These are phyloP conservation scores for Globisporangium acanthophoron DNA, from an alignment of 352 stramenopile species.

Conservation along the genomic window DNA sequence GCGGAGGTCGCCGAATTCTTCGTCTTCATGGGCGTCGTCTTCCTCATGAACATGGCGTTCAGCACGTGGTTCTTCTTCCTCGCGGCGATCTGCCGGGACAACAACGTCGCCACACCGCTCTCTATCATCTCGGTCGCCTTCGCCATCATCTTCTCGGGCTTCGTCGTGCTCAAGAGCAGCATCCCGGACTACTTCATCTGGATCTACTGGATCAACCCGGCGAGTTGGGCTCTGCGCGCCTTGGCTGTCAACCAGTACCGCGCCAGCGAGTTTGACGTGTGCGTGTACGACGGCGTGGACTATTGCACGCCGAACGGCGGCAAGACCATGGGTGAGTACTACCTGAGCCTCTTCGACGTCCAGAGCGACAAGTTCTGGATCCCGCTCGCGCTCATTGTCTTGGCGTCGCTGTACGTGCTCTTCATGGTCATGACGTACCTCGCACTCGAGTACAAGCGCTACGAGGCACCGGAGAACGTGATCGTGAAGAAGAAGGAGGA, in stretches of 20 bases:
- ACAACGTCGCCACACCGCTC: conserved; percentile 31
- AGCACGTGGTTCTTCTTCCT: conserved; percentile 48
- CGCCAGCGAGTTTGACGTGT: conserved; percentile 4
- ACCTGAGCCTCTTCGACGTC: conserved; percentile 27
- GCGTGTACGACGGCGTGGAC: conserved; percentile 8
- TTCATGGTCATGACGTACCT: conserved; percentile 33
- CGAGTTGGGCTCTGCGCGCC: conserved; percentile 19
- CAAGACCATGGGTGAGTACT: conserved; percentile 36
- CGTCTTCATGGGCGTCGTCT: conserved; percentile 36
- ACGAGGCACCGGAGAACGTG: conserved; percentile 24
- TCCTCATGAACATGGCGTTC: conserved; percentile 45
- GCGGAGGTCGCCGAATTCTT: conserved; percentile 25
- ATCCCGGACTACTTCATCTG: conserved; percentile 36
- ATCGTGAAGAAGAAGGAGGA: conserved; percentile 13
- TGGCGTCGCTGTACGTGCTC: conserved; percentile 26
- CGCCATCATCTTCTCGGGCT: conserved; percentile 44
- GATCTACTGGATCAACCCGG: conserved; percentile 24
- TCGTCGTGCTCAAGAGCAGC: conserved; percentile 36
- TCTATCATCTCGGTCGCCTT: conserved; percentile 29
- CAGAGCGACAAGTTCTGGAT: conserved; percentile 25
- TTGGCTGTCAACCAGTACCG: conserved; percentile 18
- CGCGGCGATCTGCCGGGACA: conserved; percentile 20
- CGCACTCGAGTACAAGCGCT: conserved; percentile 14
- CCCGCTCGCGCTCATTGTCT: conserved; percentile 26
- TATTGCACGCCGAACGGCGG: conserved; percentile 14